phyloP scores from a whole-genome alignment of 2,329 filamentous ascomycete species.

The Emydomyces testavorans region DNA sequence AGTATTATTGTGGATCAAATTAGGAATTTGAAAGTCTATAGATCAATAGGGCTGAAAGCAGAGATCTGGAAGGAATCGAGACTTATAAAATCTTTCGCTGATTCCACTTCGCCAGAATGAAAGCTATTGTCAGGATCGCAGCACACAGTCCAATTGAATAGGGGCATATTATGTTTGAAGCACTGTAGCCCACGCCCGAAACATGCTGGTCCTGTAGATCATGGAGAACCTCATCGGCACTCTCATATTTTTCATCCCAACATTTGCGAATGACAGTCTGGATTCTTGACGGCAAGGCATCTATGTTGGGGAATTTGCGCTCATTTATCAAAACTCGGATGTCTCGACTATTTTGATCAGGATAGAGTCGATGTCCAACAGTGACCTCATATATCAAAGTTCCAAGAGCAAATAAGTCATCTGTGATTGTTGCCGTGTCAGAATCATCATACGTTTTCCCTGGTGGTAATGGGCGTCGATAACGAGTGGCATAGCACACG shows the following conservation, averaged over 20 bases:
- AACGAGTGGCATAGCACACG: not conserved
- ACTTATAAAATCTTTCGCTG: too few relatives aligned
- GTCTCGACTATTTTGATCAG: not conserved
- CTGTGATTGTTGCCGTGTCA: not conserved
- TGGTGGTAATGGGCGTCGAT: not conserved
- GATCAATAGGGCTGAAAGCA: too few relatives aligned
- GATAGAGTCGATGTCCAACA: slow-evolving; percentile 5
- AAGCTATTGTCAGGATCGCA: too few relatives aligned
- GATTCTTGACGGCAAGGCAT: not conserved
- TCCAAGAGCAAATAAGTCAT: slow-evolving; percentile 10
- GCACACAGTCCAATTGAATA: too few relatives aligned
- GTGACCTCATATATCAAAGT: slow-evolving; percentile 10
- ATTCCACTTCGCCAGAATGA: too few relatives aligned
- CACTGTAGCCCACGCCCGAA: too few relatives aligned
- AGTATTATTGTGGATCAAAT: too few relatives aligned
- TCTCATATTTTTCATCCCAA: slow-evolving; percentile 3
- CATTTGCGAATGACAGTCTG: slow-evolving; percentile 5
- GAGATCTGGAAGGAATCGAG: too few relatives aligned
- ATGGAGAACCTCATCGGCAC: not conserved
- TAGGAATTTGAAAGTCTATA: too few relatives aligned
- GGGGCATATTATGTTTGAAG: too few relatives aligned
- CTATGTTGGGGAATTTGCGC: not conserved
- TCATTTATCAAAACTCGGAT: not conserved
- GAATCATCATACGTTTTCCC: not conserved
- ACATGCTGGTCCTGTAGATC: not conserved